Percentiles rank a stretch among this genome's conserved stretches.
phyloP scores from a whole-genome alignment of 257 asterid species.

The Thymus quinquecostatus region DNA sequence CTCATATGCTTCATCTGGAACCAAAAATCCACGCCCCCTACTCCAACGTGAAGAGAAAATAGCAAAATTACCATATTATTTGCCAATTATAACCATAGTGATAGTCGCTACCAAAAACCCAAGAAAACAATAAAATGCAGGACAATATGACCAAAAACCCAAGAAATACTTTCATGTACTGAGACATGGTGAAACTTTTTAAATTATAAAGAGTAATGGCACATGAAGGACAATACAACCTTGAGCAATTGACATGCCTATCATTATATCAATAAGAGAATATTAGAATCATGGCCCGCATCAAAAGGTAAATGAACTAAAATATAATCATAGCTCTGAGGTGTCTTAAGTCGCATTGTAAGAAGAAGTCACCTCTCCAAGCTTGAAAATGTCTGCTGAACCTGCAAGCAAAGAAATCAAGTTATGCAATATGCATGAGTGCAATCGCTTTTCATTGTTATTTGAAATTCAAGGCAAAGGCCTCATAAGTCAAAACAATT shows the following conservation, averaged over 20 bases:
- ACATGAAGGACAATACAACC: background rate
- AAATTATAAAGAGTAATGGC: background rate
- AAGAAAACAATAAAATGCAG: constrained; percentile 26
- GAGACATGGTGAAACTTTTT: background rate
- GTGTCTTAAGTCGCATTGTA: constrained; percentile 9
- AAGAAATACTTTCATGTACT: constrained; percentile 1
- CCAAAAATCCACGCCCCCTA: constrained; percentile 89
- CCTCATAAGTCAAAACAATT: background rate
- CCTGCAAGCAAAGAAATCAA: constrained; percentile 46
- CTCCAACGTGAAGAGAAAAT: constrained; percentile 31
- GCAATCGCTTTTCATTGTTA: constrained; percentile 11
- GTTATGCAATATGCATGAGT: background rate
- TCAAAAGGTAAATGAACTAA: constrained; percentile 15
- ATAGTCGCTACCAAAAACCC: constrained; percentile 13
- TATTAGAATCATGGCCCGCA: constrained; percentile 12
- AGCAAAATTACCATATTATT: constrained; percentile 24
- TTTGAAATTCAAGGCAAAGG: constrained; percentile 7
- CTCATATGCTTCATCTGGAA: constrained; percentile 73
- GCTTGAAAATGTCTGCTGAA: constrained; percentile 75
- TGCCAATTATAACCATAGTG: constrained; percentile 20
- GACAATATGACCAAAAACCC: constrained; percentile 11
- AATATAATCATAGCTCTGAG: constrained; percentile 1
- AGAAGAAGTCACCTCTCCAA: constrained; percentile 70
- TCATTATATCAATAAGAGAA: constrained; percentile 15
- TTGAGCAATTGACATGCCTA: constrained; percentile 7